Conservation (phyloP, 495 filamentous ascomycete genomes). For the Diplogelasinospora grovesii region DNA sequence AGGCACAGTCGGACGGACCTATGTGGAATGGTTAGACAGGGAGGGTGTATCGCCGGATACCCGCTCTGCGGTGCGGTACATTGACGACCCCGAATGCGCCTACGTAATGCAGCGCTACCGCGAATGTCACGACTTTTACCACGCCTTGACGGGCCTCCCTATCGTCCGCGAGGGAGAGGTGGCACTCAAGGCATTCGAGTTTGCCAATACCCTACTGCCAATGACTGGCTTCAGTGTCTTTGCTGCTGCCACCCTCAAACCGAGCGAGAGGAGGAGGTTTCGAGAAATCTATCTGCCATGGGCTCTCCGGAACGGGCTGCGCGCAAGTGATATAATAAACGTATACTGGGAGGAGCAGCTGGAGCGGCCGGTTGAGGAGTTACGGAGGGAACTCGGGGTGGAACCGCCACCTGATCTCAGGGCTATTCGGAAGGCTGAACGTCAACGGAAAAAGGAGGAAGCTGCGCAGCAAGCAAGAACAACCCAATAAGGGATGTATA, state of each 20-base stretch:
- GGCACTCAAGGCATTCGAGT: conserved; percentile 93
- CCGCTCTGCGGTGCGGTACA: conserved; percentile 70
- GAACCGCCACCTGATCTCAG: conserved; percentile 88
- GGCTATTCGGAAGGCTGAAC: conserved; percentile 63
- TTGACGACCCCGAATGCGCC: conserved; percentile 89
- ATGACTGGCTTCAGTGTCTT: conserved; percentile 75
- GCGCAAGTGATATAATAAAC: conserved; percentile 79
- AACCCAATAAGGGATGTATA: neutral
- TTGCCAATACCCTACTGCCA: conserved; percentile 84
- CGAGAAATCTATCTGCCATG: conserved; percentile 75
- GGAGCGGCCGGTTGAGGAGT: conserved; percentile 71
- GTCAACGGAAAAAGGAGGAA: conserved; percentile 43
- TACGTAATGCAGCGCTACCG: conserved; percentile 99
- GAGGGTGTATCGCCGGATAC: conserved; percentile 93
- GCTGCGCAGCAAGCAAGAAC: neutral
- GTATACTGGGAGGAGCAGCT: conserved; percentile 98
- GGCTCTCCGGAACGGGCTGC: conserved; percentile 77
- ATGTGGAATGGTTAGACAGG: conserved; percentile 80
- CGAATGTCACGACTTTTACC: conserved; percentile 98
- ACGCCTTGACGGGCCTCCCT: conserved; percentile 87
- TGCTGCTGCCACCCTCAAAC: conserved; percentile 70
- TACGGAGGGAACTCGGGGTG: conserved; percentile 68
- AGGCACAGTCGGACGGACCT: conserved; percentile 77
- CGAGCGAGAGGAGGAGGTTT: conserved; percentile 65
- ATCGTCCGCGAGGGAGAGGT: conserved; percentile 91